phyloP scores from a whole-genome alignment of 2,329 filamentous ascomycete species.

The Fonsecaea pedrosoi region DNA sequence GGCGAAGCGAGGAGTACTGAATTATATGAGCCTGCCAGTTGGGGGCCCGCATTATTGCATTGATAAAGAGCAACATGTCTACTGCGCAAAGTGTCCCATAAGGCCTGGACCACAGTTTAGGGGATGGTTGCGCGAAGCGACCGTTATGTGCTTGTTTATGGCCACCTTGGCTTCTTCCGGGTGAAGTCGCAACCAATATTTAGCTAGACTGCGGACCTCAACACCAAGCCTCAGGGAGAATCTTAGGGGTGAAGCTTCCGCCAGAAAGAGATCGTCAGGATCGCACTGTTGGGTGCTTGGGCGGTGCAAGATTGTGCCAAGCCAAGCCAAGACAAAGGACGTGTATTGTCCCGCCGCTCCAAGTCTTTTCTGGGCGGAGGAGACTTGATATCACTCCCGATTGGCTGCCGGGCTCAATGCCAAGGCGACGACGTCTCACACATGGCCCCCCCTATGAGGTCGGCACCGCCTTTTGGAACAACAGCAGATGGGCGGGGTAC shows the following conservation, averaged over 20 bases:
- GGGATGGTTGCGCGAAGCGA: background rate
- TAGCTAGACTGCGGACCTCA: background rate
- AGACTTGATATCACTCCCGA: background rate
- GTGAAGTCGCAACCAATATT: background rate
- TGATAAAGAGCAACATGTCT: background rate
- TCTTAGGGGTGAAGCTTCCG: background rate
- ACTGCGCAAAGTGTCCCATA: background rate
- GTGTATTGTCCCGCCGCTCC: conserved; percentile 16
- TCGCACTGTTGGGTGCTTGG: background rate
- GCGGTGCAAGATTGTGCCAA: conserved; percentile 12
- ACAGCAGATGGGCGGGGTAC: conserved; percentile 5
- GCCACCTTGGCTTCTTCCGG: background rate
- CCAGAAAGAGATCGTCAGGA: background rate
- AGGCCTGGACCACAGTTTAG: background rate
- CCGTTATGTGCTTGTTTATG: background rate
- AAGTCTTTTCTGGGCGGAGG: conserved; percentile 18
- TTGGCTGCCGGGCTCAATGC: background rate
- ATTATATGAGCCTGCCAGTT: background rate
- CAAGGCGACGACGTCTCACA: conserved; percentile 17
- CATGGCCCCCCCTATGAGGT: conserved; percentile 3
- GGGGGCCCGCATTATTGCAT: background rate
- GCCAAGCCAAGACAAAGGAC: background rate
- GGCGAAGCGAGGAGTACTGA: conserved; percentile 24
- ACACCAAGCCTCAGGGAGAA: background rate
- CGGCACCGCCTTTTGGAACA: conserved; percentile 2